Evolutionary conservation across 306 rosid species (phyloP).

Genomic region (Lathyrus tuberosus): DNA sequence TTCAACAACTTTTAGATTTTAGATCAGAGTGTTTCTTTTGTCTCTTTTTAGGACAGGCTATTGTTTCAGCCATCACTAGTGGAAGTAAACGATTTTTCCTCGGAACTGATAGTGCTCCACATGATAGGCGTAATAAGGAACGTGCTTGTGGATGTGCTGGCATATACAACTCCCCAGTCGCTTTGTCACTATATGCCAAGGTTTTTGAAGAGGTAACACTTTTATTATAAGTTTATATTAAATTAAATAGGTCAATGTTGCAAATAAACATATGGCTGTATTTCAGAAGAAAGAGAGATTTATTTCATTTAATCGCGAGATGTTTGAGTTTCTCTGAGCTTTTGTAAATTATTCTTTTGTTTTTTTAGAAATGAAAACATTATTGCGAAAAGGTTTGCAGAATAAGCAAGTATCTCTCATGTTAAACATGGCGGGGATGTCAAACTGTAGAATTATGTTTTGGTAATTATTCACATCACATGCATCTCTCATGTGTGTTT

Average conservation of each 20-base stretch:
- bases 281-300: neutral
- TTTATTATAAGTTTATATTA: conserved; percentile 21
- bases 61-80: conserved; percentile 80
- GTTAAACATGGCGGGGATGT: conserved; percentile 4
- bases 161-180: conserved; percentile 80
- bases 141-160: conserved; percentile 90
- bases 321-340: conserved; percentile 9
- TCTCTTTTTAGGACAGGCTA: conserved; percentile 63
- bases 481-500: conserved; percentile 17
- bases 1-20: conserved; percentile 7
- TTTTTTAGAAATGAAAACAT: neutral
- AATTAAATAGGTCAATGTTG: conserved; percentile 13
- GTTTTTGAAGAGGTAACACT: conserved; percentile 86
- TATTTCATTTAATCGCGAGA: conserved; percentile 4
- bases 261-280: conserved; percentile 11
- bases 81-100: conserved; percentile 86
- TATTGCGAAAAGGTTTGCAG: conserved; percentile 7
- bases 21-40: conserved; percentile 2
- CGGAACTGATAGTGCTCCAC: conserved; percentile 97
- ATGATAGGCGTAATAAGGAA: conserved; percentile 79
- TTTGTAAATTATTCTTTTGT: conserved; percentile 1
- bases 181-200: conserved; percentile 81
- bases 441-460: neutral
- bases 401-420: neutral
- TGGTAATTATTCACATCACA: conserved; percentile 14